phyloP scores from a whole-genome alignment of 2,329 filamentous ascomycete species.

The Colletotrichum shisoi region DNA sequence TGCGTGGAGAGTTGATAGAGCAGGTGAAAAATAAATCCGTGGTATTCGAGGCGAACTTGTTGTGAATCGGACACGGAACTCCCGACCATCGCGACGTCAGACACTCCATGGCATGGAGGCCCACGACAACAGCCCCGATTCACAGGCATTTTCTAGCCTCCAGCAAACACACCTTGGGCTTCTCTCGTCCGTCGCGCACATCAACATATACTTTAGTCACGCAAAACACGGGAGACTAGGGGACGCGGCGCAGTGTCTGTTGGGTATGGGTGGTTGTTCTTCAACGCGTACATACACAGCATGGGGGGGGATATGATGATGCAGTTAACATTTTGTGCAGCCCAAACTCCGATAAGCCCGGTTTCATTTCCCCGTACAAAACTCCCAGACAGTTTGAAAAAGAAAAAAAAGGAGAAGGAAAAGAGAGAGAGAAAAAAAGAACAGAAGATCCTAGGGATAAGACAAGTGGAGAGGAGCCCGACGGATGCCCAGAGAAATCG shows the following conservation, averaged over 20 bases:
- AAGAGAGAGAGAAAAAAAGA: neutral
- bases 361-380: slow-evolving; percentile 29
- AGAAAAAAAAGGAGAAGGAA: neutral
- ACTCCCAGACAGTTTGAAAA: slow-evolving; percentile 26
- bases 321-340: slow-evolving; percentile 22
- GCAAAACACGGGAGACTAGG: neutral
- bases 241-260: neutral
- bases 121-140: no score
- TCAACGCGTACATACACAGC: slow-evolving; percentile 17
- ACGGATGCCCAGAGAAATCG: neutral
- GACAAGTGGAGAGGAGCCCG: slow-evolving; percentile 10
- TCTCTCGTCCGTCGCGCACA: neutral
- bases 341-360: slow-evolving; percentile 26
- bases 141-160: neutral
- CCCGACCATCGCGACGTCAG: no score
- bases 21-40: no score
- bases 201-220: neutral
- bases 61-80: no score
- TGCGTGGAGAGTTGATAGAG: no score
- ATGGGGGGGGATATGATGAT: slow-evolving; percentile 12
- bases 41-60: no score
- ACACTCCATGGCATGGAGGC: no score
- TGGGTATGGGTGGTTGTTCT: slow-evolving; percentile 11
- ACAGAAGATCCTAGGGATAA: neutral
- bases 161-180: neutral